These are phyloP conservation scores for Cutaneotrichosporon daszewskae DNA, from an alignment of 1,284 basidiomycete species.

Conservation along the genomic window DNA sequence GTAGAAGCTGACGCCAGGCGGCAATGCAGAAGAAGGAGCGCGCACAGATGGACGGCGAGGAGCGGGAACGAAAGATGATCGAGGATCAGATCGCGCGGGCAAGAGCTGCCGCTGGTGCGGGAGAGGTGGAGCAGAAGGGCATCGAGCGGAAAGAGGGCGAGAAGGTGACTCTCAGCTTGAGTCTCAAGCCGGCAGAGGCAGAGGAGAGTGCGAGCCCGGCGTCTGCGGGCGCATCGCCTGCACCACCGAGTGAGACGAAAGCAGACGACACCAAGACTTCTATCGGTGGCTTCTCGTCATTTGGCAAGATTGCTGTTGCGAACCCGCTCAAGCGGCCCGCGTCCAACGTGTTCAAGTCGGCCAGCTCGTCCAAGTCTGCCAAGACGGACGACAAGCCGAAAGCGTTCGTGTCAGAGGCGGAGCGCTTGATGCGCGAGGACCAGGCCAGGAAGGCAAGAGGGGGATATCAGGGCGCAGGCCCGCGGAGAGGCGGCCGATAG, in stretches of 20 bases:
- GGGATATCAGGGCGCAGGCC: slow-evolving; percentile 9
- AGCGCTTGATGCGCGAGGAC: slow-evolving; percentile 77
- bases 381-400: slow-evolving; percentile 52
- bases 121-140: slow-evolving; percentile 48
- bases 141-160: slow-evolving; percentile 63
- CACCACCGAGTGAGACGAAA: slow-evolving; percentile 6
- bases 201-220: slow-evolving; percentile 7
- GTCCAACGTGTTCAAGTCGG: slow-evolving; percentile 61
- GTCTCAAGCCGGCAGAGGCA: slow-evolving; percentile 30
- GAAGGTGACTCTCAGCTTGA: slow-evolving; percentile 41
- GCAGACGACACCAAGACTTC: slow-evolving; percentile 3
- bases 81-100: slow-evolving; percentile 93
- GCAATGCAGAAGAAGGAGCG: slow-evolving; percentile 88
- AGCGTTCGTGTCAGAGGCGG: slow-evolving; percentile 65
- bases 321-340: slow-evolving; percentile 49
- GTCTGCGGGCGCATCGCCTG: too few species aligned
- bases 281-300: slow-evolving; percentile 7
- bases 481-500: slow-evolving; percentile 6
- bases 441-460: slow-evolving; percentile 62
- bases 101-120: slow-evolving; percentile 31
- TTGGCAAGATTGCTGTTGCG: slow-evolving; percentile 3
- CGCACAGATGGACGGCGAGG: slow-evolving; percentile 85
- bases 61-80: slow-evolving; percentile 82
- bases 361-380: slow-evolving; percentile 49
- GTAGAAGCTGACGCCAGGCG: slow-evolving; percentile 57